A percentile compares a stretch with the other conserved stretches of the same genome.
These are phyloP conservation scores for Hibiscus tridactylites DNA, from an alignment of 345 rosid genomes.

Conservation along the genomic window DNA sequence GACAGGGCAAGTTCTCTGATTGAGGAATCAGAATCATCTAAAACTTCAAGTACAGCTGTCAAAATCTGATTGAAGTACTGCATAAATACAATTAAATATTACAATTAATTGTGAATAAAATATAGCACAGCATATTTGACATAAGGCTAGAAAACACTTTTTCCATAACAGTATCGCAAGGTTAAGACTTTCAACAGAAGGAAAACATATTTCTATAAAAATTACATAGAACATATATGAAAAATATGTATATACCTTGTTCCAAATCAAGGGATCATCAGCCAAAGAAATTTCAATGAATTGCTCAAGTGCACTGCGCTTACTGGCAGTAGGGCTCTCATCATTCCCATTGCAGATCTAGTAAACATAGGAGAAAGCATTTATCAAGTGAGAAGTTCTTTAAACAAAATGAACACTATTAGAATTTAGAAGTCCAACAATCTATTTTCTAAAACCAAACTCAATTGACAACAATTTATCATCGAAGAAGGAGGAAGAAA, in stretches of 20 bases:
- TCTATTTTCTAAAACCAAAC: background rate
- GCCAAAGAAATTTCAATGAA: conserved; percentile 69
- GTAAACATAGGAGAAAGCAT: conserved; percentile 2
- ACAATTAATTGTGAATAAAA: background rate
- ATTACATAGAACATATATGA: background rate
- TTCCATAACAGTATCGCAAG: background rate
- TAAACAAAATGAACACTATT: background rate
- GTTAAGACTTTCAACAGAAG: background rate
- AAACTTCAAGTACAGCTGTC: conserved; percentile 90
- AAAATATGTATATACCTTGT: conserved; percentile 35
- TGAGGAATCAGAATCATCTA: conserved; percentile 68
- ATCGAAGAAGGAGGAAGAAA: background rate
- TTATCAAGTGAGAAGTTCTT: background rate
- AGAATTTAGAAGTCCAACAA: background rate
- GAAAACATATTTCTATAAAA: background rate
- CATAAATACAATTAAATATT: conserved; percentile 15
- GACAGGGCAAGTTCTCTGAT: conserved; percentile 72
- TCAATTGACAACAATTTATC: background rate
- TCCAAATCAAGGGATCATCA: conserved; percentile 69
- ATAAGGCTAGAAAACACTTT: background rate
- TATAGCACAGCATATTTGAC: background rate
- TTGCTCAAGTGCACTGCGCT: conserved; percentile 74
- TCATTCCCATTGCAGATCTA: conserved; percentile 73
- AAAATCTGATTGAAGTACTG: conserved; percentile 99
- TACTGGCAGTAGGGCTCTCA: conserved; percentile 51